Evolutionary conservation across 441 rosid genomes (phyloP), one percentile per base, ranked within the genome.

Genomic region (Pelargonium australe): DNA sequence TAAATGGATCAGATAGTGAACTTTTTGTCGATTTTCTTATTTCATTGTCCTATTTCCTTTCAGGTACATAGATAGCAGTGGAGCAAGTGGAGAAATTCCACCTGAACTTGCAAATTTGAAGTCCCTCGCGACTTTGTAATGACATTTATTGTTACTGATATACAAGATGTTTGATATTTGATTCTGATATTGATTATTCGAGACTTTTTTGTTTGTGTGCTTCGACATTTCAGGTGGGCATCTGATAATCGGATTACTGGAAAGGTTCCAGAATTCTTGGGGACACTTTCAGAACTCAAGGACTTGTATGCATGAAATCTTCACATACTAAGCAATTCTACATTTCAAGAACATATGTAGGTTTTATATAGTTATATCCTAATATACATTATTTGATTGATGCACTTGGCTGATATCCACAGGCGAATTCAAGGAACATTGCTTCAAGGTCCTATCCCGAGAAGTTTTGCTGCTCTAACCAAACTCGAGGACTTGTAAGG

Each of bases 31-130:
- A 34, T 34, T 34, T 34, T 34, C 37, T 34, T 3, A 34, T 34
- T 3, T 34, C 37, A 34, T 34, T 34, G 37, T 34, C 37, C 57
- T 2, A 51, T 75, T 75, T 70, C 73, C n/a, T 75, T 78, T 72
- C 81, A 84, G 86, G 76, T 82, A 84, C 64, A 65, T 86, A 13
- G 86, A 86, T 76, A 84, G 90, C 71, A 81, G 90, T 72, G 90
- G 86, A 74, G 83, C 79, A 45, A 80, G 82, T 45, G 88, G 85
- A 68, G 68, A 74, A 34, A 82, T 86, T 64, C 88, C 90, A 23
- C 75, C 51, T 25, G 86, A 84, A 73, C 74, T 86, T 34, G 76
- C 79, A 47, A 82, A 83, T 64, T 63, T 86, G 80, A 86, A 71
- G 70, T 83, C 84, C 73, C 83, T 84, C 13, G 63, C 57, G 73